Evolutionary conservation across 176 grass and related monocot species (phyloP).

Genomic region (Avena eriantha): DNA sequence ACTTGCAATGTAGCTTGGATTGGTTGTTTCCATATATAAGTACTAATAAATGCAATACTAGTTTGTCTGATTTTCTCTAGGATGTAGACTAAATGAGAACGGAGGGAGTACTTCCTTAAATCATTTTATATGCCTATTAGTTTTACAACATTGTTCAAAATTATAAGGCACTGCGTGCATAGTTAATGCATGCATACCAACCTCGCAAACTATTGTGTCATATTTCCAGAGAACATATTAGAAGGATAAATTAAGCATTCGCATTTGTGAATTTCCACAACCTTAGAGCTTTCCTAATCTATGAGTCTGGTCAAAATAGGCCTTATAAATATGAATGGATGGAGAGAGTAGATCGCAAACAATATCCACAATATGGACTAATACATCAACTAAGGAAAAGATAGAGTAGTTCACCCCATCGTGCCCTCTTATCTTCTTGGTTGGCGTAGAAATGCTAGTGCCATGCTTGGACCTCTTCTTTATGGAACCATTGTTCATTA

Average conservation of each 20-base stretch:
- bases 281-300: conserved; percentile 5
- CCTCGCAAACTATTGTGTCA: background rate
- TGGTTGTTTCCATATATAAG: too few species aligned
- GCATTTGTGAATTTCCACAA: background rate
- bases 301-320: background rate
- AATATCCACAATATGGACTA: conserved; percentile 29
- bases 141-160: background rate
- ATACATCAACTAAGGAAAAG: conserved; percentile 35
- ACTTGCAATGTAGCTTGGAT: too few species aligned
- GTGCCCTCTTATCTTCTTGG: conserved; percentile 79
- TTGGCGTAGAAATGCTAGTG: conserved; percentile 47
- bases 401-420: conserved; percentile 86
- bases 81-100: too few species aligned
- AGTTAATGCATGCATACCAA: conserved; percentile 22
- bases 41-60: too few species aligned
- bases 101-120: background rate
- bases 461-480: conserved; percentile 74
- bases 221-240: background rate
- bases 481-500: conserved; percentile 44
- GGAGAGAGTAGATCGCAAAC: conserved; percentile 43
- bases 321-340: background rate
- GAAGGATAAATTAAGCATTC: conserved; percentile 3
- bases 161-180: conserved; percentile 7
- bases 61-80: too few species aligned
- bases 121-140: conserved; percentile 2